These are phyloP conservation scores for Skeletonema marinoi DNA, from an alignment of 108 stramenopile species.

Conservation along the genomic window DNA sequence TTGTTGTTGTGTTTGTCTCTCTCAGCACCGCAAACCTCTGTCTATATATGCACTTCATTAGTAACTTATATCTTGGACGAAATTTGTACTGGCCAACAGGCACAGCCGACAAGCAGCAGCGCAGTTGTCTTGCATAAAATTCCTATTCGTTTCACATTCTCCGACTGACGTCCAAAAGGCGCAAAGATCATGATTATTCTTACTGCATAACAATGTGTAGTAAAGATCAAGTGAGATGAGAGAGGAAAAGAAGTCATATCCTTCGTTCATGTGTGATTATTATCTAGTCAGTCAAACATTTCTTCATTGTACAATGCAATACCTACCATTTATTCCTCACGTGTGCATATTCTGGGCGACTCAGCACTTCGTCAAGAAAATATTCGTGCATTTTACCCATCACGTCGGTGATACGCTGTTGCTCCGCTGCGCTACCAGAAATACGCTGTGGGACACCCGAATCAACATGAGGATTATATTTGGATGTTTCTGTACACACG, in stretches of 20 bases:
- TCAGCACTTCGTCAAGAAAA: slow-evolving; percentile 66
- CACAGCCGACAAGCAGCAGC: slow-evolving; percentile 84
- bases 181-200: slow-evolving; percentile 62
- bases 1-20: not conserved
- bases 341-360: slow-evolving; percentile 65
- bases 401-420: slow-evolving; percentile 50
- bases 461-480: slow-evolving; percentile 5
- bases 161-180: slow-evolving; percentile 79
- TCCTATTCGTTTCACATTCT: slow-evolving; percentile 43
- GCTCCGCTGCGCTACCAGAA: slow-evolving; percentile 49
- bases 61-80: slow-evolving; percentile 2
- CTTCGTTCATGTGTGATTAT: not conserved
- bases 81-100: slow-evolving; percentile 51
- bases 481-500: slow-evolving; percentile 28
- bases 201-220: slow-evolving; percentile 25
- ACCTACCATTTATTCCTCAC: slow-evolving; percentile 64
- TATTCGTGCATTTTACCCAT: slow-evolving; percentile 65
- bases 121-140: slow-evolving; percentile 79
- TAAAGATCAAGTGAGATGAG: not conserved
- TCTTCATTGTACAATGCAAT: not conserved
- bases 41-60: not conserved
- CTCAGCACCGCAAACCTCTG: not conserved
- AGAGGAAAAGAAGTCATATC: not conserved
- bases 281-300: not conserved
- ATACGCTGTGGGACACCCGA: slow-evolving; percentile 36